These are phyloP conservation scores for Ceratobasidium sp. DNA, from an alignment of 1,284 basidiomycete genomes.

Conservation along the genomic window DNA sequence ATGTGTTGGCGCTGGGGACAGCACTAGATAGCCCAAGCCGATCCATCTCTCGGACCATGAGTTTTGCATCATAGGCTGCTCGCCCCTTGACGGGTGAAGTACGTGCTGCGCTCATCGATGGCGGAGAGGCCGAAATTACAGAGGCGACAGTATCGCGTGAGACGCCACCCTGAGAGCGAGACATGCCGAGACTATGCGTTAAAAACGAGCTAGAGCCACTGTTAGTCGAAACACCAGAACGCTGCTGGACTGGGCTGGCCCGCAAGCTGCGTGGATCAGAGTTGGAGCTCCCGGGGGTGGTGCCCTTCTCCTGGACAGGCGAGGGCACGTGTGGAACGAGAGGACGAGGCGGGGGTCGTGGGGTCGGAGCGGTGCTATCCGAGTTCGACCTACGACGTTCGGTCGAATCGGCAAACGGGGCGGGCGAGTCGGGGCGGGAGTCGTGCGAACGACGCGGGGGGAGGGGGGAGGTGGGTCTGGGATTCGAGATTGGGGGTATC, in stretches of 20 bases:
- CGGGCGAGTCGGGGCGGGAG: constrained; percentile 22
- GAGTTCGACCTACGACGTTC: constrained; percentile 22
- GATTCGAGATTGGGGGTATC: constrained; percentile 31
- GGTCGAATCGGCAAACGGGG: constrained; percentile 9
- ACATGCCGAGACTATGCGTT: constrained; percentile 37
- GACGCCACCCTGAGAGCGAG: constrained; percentile 38
- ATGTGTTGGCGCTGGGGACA: constrained; percentile 38
- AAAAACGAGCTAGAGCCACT: constrained; percentile 20
- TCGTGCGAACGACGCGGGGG: constrained; percentile 41
- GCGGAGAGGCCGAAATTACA: constrained; percentile 32
- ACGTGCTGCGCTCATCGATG: constrained; percentile 38
- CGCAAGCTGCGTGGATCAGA: constrained; percentile 18
- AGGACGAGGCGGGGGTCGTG: constrained; percentile 17
- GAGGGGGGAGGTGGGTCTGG: constrained; percentile 25
- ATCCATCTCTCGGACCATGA: constrained; percentile 73
- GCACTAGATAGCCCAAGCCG: constrained; percentile 65
- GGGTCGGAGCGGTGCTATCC: constrained; percentile 35
- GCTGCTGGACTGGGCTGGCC: constrained; percentile 6
- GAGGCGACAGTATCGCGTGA: constrained; percentile 14
- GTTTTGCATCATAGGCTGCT: constrained; percentile 45
- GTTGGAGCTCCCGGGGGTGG: constrained; percentile 13
- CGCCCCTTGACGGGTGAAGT: constrained; percentile 27
- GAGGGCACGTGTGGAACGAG: constrained; percentile 41
- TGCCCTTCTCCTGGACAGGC: constrained; percentile 29
- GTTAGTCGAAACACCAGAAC: constrained; percentile 13